These are phyloP conservation scores for Arthrinium puccinioides DNA, from an alignment of 2,329 filamentous ascomycete species.

Conservation along the genomic window DNA sequence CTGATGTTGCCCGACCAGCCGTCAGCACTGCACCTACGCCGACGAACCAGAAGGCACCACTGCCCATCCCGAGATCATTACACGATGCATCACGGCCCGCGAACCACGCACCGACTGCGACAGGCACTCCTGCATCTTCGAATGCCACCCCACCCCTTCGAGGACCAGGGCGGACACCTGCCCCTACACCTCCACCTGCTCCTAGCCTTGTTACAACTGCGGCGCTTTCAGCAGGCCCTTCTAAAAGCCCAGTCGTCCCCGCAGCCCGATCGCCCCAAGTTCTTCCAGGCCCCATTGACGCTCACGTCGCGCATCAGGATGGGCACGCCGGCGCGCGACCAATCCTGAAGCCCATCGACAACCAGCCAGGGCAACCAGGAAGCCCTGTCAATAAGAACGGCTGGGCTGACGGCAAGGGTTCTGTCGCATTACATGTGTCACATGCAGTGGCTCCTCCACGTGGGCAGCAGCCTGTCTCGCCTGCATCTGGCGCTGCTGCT, in stretches of 20 bases:
- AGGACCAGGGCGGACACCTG: too few species aligned
- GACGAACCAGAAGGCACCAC: slow-evolving; percentile 11
- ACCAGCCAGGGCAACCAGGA: slow-evolving; percentile 1
- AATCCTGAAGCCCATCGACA: slow-evolving; percentile 2
- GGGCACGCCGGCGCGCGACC: not conserved
- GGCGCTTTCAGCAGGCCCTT: not conserved
- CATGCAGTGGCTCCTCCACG: not conserved
- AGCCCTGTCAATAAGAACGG: slow-evolving; percentile 2
- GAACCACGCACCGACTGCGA: not conserved
- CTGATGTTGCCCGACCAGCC: slow-evolving; percentile 26
- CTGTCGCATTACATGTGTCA: not conserved
- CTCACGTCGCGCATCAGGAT: not conserved
- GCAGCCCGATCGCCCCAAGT: not conserved
- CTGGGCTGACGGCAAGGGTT: not conserved
- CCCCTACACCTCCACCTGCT: too few species aligned
- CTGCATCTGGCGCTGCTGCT: not conserved
- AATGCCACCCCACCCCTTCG: too few species aligned
- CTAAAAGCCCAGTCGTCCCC: not conserved
- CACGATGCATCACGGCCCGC: slow-evolving; percentile 8
- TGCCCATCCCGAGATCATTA: slow-evolving; percentile 12
- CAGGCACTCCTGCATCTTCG: too few species aligned
- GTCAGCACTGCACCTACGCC: slow-evolving; percentile 5
- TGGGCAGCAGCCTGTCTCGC: not conserved
- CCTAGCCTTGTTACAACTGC: too few species aligned
- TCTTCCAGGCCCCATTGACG: too few species aligned